Percentiles rank a stretch among this genome's conserved stretches.
Conservation (phyloP, 176 grass and related monocot species). For the Carex myosuroides region DNA sequence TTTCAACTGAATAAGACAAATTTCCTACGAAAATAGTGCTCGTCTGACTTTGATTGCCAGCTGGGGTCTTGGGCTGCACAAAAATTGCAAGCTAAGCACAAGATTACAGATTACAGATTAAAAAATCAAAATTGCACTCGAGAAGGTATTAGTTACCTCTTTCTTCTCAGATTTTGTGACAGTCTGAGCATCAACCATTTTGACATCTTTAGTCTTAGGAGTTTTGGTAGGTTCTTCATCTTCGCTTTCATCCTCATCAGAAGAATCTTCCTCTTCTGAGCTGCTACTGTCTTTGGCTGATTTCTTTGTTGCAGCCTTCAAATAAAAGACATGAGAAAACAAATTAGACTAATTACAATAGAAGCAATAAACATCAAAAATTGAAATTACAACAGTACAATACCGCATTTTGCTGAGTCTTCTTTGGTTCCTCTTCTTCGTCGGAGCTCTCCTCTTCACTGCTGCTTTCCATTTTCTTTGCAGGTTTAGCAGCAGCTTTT, state of each 20-base stretch:
- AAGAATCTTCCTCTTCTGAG: slow-evolving; percentile 34
- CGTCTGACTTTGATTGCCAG: slow-evolving; percentile 29
- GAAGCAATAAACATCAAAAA: no score
- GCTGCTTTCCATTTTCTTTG: slow-evolving; percentile 39
- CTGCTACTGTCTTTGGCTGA: slow-evolving; percentile 17
- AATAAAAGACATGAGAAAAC: not conserved
- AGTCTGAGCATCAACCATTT: slow-evolving; percentile 33
- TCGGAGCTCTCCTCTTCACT: slow-evolving; percentile 56
- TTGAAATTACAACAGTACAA: not conserved
- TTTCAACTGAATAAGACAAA: slow-evolving; percentile 20
- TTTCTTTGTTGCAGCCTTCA: slow-evolving; percentile 24
- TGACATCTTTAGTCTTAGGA: slow-evolving; percentile 38
- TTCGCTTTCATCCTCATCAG: slow-evolving; percentile 38
- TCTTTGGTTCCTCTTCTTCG: slow-evolving; percentile 33
- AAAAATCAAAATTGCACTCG: not conserved
- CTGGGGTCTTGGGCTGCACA: slow-evolving; percentile 64
- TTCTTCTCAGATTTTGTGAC: slow-evolving; percentile 34
- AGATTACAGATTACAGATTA: not conserved
- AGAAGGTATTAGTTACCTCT: slow-evolving; percentile 27
- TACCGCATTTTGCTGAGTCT: slow-evolving; percentile 28
- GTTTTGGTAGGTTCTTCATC: slow-evolving; percentile 32
- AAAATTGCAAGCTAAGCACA: not conserved
- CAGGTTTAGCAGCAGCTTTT: slow-evolving; percentile 22
- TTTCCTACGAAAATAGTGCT: slow-evolving; percentile 67
- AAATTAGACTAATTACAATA: not conserved